These are phyloP conservation scores for Wallacemonas sp. DNA, from an alignment of 208 protist genomes.

Conservation along the genomic window DNA sequence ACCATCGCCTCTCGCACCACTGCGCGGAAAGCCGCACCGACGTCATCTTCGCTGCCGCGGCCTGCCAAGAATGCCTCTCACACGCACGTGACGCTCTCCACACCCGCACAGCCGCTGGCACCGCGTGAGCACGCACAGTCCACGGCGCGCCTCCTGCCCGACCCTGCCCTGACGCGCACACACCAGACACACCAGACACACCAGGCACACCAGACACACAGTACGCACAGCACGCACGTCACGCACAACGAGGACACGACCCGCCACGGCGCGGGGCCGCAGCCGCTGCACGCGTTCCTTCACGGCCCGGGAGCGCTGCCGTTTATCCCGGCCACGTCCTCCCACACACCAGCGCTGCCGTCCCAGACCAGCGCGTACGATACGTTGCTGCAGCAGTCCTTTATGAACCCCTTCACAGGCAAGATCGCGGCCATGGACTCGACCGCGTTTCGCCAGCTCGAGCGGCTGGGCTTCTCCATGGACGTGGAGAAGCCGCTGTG, in stretches of 20 bases:
- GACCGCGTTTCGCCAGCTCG: conserved; percentile 30
- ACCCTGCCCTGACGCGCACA: too few relatives aligned
- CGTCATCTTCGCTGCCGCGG: background rate
- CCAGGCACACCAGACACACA: background rate
- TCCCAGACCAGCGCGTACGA: background rate
- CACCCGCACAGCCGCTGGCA: too few relatives aligned
- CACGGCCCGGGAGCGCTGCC: background rate
- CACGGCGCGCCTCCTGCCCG: too few relatives aligned
- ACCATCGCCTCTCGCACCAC: background rate
- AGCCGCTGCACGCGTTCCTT: background rate
- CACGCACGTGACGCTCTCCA: background rate
- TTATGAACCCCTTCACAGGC: conserved; percentile 84
- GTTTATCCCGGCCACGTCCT: background rate
- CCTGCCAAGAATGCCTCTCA: background rate
- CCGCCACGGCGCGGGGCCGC: too few relatives aligned
- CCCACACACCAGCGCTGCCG: background rate
- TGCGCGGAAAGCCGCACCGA: background rate
- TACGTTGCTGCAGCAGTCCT: background rate
- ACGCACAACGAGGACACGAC: background rate
- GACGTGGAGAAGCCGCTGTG: conserved; percentile 55
- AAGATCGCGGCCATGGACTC: conserved; percentile 33
- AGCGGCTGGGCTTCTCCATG: conserved; percentile 58
- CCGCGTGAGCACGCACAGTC: too few relatives aligned
- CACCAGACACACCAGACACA: too few relatives aligned
- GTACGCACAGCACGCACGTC: background rate